These are phyloP conservation scores for Drosera capensis DNA, from an alignment of 148 eudicot species.

Conservation along the genomic window DNA sequence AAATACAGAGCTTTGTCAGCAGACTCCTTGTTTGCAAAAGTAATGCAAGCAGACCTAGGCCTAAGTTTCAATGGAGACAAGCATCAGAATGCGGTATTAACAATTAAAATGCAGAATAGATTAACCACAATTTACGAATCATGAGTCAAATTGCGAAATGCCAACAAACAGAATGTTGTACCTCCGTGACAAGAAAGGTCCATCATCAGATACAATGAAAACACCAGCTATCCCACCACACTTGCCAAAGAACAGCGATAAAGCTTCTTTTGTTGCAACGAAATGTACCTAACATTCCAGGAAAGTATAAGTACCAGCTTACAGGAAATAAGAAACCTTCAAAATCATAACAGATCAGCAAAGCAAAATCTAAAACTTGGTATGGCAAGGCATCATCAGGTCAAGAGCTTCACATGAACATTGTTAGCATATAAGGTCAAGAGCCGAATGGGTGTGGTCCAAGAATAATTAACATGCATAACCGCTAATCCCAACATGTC, in stretches of 20 bases:
- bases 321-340: no score
- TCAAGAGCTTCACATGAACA: no score
- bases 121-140: no score
- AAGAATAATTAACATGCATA: no score
- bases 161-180: conserved; percentile 1
- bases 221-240: conserved; percentile 26
- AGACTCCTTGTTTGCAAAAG: conserved; percentile 30
- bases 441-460: no score
- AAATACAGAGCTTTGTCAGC: conserved; percentile 25
- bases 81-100: conserved; percentile 1
- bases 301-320: background rate
- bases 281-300: conserved; percentile 23
- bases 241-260: conserved; percentile 19
- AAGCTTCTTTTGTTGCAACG: conserved; percentile 22
- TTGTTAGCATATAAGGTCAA: no score
- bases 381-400: no score
- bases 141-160: no score
- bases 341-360: no score
- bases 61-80: background rate
- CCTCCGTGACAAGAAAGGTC: conserved; percentile 12
- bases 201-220: conserved; percentile 9
- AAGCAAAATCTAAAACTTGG: no score
- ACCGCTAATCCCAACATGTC: no score
- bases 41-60: conserved; percentile 34
- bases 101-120: no score